Conservation (phyloP, 345 rosid genomes). For the Populus alba region DNA sequence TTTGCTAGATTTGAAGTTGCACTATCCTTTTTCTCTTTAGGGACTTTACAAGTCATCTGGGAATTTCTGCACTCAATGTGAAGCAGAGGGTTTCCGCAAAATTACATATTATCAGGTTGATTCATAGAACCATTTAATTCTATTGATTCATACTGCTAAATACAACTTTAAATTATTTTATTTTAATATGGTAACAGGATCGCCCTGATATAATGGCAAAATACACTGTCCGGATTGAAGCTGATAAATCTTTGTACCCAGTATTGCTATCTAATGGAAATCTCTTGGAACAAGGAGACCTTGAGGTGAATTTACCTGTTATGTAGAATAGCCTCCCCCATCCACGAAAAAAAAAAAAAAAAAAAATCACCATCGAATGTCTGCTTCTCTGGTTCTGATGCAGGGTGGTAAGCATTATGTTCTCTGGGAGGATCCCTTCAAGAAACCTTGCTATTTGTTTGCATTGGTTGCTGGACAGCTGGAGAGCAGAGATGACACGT, state of each 20-base stretch:
- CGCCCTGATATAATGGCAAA: slow-evolving; percentile 98
- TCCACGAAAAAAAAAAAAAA: neutral
- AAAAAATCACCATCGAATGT: neutral
- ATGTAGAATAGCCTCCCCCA: neutral
- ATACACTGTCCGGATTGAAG: slow-evolving; percentile 90
- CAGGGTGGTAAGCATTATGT: slow-evolving; percentile 91
- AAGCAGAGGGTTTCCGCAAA: slow-evolving; percentile 96
- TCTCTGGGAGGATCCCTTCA: slow-evolving; percentile 96
- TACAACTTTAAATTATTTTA: slow-evolving; percentile 13
- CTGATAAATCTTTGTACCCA: slow-evolving; percentile 81
- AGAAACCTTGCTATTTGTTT: slow-evolving; percentile 95
- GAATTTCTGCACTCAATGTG: slow-evolving; percentile 96
- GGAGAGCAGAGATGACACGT: slow-evolving; percentile 86
- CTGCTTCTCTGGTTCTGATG: slow-evolving; percentile 7
- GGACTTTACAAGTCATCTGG: slow-evolving; percentile 96
- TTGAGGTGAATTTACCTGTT: slow-evolving; percentile 50
- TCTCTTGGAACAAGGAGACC: slow-evolving; percentile 73
- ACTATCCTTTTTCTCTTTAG: slow-evolving; percentile 28
- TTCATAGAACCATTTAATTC: slow-evolving; percentile 9
- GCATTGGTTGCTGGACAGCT: slow-evolving; percentile 92
- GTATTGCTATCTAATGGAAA: slow-evolving; percentile 92
- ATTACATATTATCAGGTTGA: slow-evolving; percentile 90
- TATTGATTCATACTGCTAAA: slow-evolving; percentile 5
- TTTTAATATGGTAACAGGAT: slow-evolving; percentile 49
- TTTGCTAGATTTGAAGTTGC: neutral